Evolutionary conservation across 2,329 filamentous ascomycete species (phyloP).

Genomic region (Septoria petroselini): DNA sequence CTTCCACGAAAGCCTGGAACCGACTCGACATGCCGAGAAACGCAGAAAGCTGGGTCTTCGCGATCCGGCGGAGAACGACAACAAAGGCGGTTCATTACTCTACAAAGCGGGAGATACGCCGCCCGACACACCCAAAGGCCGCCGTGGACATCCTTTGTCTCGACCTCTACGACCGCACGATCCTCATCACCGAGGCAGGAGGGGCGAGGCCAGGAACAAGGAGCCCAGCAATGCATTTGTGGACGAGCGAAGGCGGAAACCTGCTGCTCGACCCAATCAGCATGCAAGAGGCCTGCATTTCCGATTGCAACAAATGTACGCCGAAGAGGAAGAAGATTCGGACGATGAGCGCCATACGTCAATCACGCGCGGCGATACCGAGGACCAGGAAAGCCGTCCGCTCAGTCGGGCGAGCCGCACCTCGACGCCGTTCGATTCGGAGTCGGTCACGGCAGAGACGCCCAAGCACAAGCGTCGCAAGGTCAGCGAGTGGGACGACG

Average conservation of each 20-base stretch:
- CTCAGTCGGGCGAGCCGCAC: conserved; percentile 65
- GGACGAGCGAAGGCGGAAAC: conserved; percentile 59
- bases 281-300: conserved; percentile 78
- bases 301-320: conserved; percentile 67
- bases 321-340: conserved; percentile 75
- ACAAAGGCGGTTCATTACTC: conserved; percentile 49
- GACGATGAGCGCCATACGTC: conserved; percentile 70
- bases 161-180: conserved; percentile 47
- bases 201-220: conserved; percentile 35
- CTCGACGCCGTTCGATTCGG: conserved; percentile 53
- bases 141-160: conserved; percentile 36
- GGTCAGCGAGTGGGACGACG: conserved; percentile 47
- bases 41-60: conserved; percentile 74
- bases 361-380: conserved; percentile 66
- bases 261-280: conserved; percentile 54
- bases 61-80: conserved; percentile 58
- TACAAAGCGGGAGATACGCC: conserved; percentile 59
- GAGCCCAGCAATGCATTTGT: conserved; percentile 47
- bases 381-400: conserved; percentile 78
- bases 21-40: conserved; percentile 74
- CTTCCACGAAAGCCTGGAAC: conserved; percentile 78
- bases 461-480: conserved; percentile 48
- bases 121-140: conserved; percentile 60
- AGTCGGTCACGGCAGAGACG: conserved; percentile 41
- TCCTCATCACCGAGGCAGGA: conserved; percentile 41